Evolutionary conservation across 331 rosid genomes (phyloP), one percentile per base, ranked within the genome.

Genomic region (Quercus tomentella): DNA sequence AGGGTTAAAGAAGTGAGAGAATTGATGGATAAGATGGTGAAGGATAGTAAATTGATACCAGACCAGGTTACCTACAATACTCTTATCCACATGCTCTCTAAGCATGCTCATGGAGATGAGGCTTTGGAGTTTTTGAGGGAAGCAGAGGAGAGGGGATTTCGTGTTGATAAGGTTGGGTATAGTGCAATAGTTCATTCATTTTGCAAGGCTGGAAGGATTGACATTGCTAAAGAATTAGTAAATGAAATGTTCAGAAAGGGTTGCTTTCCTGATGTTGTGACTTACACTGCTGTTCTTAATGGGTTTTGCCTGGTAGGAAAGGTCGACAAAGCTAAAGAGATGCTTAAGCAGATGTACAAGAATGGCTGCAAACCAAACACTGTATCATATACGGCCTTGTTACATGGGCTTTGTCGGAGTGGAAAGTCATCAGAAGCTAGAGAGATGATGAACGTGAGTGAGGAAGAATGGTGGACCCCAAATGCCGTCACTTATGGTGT

Each of bases 391-490:
- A 92, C 97, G 20, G 86, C 92, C 52, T 78, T 94, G 84, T 77
- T 92, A 75, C 89, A 92, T 68, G 97, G 97, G 73, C 94, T 95
- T 66, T 92, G 97, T 86, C 91, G 49, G 81, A 85, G 75, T 81
- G 94, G 97, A 66, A 95, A 88, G 77, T 91, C 97, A 51, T 80
- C 77, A 43, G 94, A 93, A 86, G 97, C 94, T 72, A 89, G 92
- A 81, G 96, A 90, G 76, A 90, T 95, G 97, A 77, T 93, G 82
- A 83, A 76, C 63, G 66, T 20, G 82, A 91, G 98, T 43, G 93
- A 91, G 87, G 93, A 92, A 86, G 92, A 92, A 65, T 90, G 93
- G 94, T 92, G 97, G 97, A 88, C 90, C 16, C 98, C 96, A 67
- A 90, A 90, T 88, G 92, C 94, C 61, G 82, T 93, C 79, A 93